phyloP scores from a whole-genome alignment of 2,329 filamentous ascomycete genomes.

The Fonsecaea pugnacius region DNA sequence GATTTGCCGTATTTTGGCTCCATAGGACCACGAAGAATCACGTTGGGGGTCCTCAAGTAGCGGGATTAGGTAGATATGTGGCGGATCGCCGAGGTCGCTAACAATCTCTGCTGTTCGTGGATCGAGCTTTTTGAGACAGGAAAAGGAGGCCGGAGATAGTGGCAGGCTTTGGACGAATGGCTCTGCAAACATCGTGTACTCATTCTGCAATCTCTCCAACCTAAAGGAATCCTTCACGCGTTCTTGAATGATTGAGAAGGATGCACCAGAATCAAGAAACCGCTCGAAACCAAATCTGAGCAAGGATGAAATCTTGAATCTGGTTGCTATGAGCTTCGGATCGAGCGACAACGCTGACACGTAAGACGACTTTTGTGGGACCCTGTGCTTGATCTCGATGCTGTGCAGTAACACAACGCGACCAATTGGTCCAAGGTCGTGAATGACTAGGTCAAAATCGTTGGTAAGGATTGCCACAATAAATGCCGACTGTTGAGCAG shows the following conservation, averaged over 20 bases:
- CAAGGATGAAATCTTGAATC: slow-evolving; percentile 44
- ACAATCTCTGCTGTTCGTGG: slow-evolving; percentile 58
- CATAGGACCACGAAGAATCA: slow-evolving; percentile 62
- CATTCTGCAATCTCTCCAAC: slow-evolving; percentile 27
- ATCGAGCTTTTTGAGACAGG: slow-evolving; percentile 45
- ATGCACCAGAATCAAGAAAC: slow-evolving; percentile 39
- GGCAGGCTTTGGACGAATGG: slow-evolving; percentile 40
- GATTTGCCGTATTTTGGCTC: slow-evolving; percentile 55
- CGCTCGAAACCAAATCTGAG: slow-evolving; percentile 49
- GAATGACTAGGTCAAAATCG: slow-evolving; percentile 84
- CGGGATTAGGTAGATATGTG: slow-evolving; percentile 67
- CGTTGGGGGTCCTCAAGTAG: slow-evolving; percentile 62
- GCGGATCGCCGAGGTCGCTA: slow-evolving; percentile 47
- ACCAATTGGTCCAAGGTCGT: slow-evolving; percentile 67
- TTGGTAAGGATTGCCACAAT: slow-evolving; percentile 71
- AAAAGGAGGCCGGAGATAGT: neutral
- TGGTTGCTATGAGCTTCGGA: slow-evolving; percentile 38
- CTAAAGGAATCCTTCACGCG: slow-evolving; percentile 38
- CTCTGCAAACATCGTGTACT: slow-evolving; percentile 42
- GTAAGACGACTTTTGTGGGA: slow-evolving; percentile 1
- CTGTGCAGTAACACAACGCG: slow-evolving; percentile 72
- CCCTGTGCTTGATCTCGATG: slow-evolving; percentile 50
- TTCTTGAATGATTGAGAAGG: slow-evolving; percentile 38
- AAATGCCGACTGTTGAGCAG: slow-evolving; percentile 54
- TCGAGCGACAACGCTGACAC: slow-evolving; percentile 26